phyloP scores from a whole-genome alignment of 176 grass and related monocot genomes.

The Ampelocalamus luodianensis region DNA sequence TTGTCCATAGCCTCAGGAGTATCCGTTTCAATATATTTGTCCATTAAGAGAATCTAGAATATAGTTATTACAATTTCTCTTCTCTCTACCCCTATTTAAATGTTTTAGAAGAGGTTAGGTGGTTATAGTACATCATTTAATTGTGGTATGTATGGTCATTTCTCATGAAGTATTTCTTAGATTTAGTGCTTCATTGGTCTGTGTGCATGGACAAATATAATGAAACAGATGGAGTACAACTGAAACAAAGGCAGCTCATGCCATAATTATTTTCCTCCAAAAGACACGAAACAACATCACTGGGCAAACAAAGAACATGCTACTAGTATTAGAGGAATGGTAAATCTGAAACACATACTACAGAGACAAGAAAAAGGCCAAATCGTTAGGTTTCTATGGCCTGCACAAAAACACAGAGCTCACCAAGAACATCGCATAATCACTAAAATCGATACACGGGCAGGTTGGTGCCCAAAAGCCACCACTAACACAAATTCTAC shows the following conservation, averaged over 20 bases:
- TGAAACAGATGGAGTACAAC: not conserved
- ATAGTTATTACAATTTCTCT: too few species aligned
- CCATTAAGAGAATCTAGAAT: too few species aligned
- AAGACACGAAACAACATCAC: not conserved
- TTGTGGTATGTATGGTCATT: too few species aligned
- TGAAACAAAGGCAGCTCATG: not conserved
- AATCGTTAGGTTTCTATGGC: not conserved
- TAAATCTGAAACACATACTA: not conserved
- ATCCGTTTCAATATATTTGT: too few species aligned
- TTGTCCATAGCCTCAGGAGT: too few species aligned
- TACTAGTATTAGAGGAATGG: not conserved
- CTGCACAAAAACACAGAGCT: not conserved
- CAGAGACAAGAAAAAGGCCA: not conserved
- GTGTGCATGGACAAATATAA: too few species aligned
- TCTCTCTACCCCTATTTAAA: too few species aligned
- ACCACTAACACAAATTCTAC: too few species aligned
- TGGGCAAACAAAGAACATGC: not conserved
- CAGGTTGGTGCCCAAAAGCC: not conserved
- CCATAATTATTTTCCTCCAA: not conserved
- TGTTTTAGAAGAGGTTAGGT: too few species aligned
- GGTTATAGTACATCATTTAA: too few species aligned
- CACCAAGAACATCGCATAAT: not conserved
- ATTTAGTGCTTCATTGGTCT: too few species aligned
- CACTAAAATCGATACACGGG: not conserved
- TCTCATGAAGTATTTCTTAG: too few species aligned